phyloP scores from a whole-genome alignment of 495 filamentous ascomycete genomes.

The Penicillium psychrofluorescens region DNA sequence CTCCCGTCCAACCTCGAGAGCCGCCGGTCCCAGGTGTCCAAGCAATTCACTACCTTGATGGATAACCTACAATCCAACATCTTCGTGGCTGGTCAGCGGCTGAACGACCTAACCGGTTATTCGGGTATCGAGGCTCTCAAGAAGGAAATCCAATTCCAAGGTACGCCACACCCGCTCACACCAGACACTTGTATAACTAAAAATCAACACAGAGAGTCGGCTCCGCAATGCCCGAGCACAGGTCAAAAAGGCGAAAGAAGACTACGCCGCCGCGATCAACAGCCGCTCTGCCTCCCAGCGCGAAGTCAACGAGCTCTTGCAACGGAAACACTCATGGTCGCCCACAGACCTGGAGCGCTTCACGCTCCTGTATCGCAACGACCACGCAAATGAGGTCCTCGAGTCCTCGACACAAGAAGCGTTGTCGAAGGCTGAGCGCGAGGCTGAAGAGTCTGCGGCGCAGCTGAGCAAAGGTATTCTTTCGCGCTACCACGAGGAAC shows the following conservation, averaged over 20 bases:
- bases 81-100: slow-evolving; percentile 73
- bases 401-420: slow-evolving; percentile 66
- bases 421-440: slow-evolving; percentile 65
- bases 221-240: slow-evolving; percentile 56
- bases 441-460: slow-evolving; percentile 66
- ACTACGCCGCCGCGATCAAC: slow-evolving; percentile 70
- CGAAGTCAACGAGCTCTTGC: slow-evolving; percentile 88
- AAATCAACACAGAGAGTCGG: slow-evolving; percentile 42
- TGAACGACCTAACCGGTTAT: slow-evolving; percentile 94
- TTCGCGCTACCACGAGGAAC: slow-evolving; percentile 93
- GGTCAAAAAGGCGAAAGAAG: slow-evolving; percentile 63
- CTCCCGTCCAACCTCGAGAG: slow-evolving; percentile 75
- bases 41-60: slow-evolving; percentile 71
- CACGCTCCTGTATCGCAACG: slow-evolving; percentile 82
- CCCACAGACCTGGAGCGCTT: slow-evolving; percentile 86
- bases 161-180: slow-evolving; percentile 24
- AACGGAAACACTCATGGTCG: slow-evolving; percentile 89
- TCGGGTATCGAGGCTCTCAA: slow-evolving; percentile 85
- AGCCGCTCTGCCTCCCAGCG: slow-evolving; percentile 81
- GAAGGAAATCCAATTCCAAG: slow-evolving; percentile 60
- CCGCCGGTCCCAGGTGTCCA: slow-evolving; percentile 63
- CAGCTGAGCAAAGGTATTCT: slow-evolving; percentile 73
- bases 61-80: slow-evolving; percentile 81
- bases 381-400: slow-evolving; percentile 89
- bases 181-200: slow-evolving; percentile 1